Evolutionary conservation across 768 basidiomycete genomes (phyloP), one percentile per base, ranked within the genome.

Genomic region (Tubosaeta sp.): DNA sequence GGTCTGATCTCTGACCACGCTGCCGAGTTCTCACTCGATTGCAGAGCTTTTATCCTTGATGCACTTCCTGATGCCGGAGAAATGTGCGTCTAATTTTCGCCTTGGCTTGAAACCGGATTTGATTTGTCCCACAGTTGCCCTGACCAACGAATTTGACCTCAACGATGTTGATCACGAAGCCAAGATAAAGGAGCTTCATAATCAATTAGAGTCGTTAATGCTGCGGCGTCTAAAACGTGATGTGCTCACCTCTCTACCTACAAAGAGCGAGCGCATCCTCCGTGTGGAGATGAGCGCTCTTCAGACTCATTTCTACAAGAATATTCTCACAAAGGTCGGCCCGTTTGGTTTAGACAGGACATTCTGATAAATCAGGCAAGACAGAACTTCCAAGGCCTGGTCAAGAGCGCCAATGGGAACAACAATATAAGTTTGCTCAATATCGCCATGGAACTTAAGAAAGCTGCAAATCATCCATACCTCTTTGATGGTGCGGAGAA

Each of bases 31-130:
- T 38, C 22, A 31, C 47, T 35, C 44, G 47, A 46, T 41, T 48
- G 7, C 63, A 96, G 96, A 99, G 69, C 73, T 99, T 31, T 76
- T 98, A 36, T 92, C 96, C 9, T 73, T 98, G 68, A 98, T 98
- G 95, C 96, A 98, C 69, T 99, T 99, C 78, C 76, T 98, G 58
- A 96, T 96, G 90, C 96, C 96, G 8, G 94, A 98, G 63, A 92
- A 91, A 74, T 99, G 92, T 90, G 58, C 68, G 87, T 58, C 40
- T 9, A 21, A 14, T 36, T 38, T 34, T 21, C 24, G 29, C n/a
- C 19, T 36, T 9, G 27, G 3, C 10, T 19, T 16, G 25, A 19
- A 5, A n/a, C 11, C 13, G 9, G 12, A 40, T 10, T 36, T 69
- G 18, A 69, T 14, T 46, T 45, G 25, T 30, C 29, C 44, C 44